These are phyloP conservation scores for Puccinia hordei DNA, from an alignment of 1,284 basidiomycete genomes.

Conservation along the genomic window DNA sequence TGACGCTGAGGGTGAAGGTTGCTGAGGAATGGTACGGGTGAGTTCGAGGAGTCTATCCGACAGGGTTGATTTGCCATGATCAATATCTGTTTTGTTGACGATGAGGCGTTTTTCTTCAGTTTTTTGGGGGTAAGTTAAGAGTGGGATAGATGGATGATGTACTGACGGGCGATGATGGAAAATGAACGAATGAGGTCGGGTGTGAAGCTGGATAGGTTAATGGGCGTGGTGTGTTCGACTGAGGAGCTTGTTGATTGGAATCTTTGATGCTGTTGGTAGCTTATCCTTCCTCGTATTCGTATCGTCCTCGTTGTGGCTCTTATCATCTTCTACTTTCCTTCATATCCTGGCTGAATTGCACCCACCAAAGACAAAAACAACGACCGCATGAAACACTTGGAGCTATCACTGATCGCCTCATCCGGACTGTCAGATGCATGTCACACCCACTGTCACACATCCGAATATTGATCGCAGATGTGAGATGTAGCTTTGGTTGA, in stretches of 20 bases:
- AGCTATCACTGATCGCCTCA: too few relatives aligned
- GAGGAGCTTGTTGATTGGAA: background rate
- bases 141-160: background rate
- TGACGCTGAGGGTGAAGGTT: slow-evolving; percentile 30
- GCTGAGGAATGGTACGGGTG: slow-evolving; percentile 57
- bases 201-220: slow-evolving; percentile 10
- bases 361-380: too few relatives aligned
- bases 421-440: too few relatives aligned
- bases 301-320: slow-evolving; percentile 1
- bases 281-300: background rate
- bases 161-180: slow-evolving; percentile 47
- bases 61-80: slow-evolving; percentile 59
- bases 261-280: background rate
- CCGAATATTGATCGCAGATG: too few relatives aligned
- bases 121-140: background rate
- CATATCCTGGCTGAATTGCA: too few relatives aligned
- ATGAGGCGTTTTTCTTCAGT: background rate
- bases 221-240: background rate
- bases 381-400: too few relatives aligned
- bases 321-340: background rate
- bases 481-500: too few relatives aligned
- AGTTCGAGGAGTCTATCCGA: slow-evolving; percentile 59
- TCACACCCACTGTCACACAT: too few relatives aligned
- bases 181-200: slow-evolving; percentile 32
- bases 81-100: slow-evolving; percentile 54